These are phyloP conservation scores for Moelleriella libera DNA, from an alignment of 2,329 filamentous ascomycete genomes.

Conservation along the genomic window DNA sequence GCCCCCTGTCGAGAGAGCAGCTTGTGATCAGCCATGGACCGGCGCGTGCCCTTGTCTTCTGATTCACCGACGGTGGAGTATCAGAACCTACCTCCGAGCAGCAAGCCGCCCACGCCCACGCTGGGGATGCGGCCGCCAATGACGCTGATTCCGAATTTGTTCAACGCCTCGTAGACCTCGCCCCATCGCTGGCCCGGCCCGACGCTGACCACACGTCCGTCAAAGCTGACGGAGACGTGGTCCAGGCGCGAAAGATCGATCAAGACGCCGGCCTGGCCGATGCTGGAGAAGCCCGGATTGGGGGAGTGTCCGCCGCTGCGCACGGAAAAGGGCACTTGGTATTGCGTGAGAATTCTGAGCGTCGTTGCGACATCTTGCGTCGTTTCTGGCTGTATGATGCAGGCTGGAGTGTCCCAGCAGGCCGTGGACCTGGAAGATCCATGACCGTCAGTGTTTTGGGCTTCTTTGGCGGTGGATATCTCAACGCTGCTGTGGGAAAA, in stretches of 20 bases:
- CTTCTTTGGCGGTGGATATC: too few relatives aligned
- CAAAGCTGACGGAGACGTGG: neutral
- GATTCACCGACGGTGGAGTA: neutral
- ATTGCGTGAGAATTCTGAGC: neutral
- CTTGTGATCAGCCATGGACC: neutral
- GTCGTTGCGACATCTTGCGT: neutral
- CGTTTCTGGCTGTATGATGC: neutral
- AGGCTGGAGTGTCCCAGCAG: neutral
- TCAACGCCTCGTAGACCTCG: slow-evolving; percentile 9
- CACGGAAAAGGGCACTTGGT: slow-evolving; percentile 1
- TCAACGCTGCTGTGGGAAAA: neutral
- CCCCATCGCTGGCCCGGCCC: slow-evolving; percentile 12
- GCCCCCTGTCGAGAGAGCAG: neutral
- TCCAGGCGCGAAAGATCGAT: slow-evolving; percentile 3
- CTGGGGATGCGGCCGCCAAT: slow-evolving; percentile 10
- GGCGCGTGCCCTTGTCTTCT: too few relatives aligned
- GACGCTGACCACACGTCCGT: slow-evolving; percentile 10
- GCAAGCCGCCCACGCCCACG: slow-evolving; percentile 11
- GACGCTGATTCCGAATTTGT: slow-evolving; percentile 7
- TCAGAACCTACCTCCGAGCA: slow-evolving; percentile 24
- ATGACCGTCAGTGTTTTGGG: neutral
- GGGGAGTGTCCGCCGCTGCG: slow-evolving; percentile 6
- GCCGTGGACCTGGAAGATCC: neutral
- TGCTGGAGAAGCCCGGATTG: slow-evolving; percentile 4
- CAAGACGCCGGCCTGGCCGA: slow-evolving; percentile 3